Percentiles rank a stretch among this genome's conserved stretches.
These are phyloP conservation scores for Dryas integrifolia DNA, from an alignment of 331 rosid genomes.

Conservation along the genomic window DNA sequence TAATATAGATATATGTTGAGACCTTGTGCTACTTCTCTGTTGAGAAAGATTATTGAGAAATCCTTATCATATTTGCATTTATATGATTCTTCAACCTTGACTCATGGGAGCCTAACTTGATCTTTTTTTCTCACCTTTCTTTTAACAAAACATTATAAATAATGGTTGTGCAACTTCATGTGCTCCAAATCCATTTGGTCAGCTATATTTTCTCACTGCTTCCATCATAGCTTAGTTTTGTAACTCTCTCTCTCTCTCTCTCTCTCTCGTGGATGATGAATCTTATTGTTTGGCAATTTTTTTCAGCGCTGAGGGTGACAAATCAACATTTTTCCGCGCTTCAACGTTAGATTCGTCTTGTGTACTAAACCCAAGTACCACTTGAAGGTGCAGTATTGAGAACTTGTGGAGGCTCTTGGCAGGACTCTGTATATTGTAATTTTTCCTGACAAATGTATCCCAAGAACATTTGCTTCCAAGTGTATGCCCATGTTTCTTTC, in stretches of 20 bases:
- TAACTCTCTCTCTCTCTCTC: slow-evolving; percentile 13
- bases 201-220: neutral
- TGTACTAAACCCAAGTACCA: slow-evolving; percentile 52
- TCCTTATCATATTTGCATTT: neutral
- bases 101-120: neutral
- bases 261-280: slow-evolving; percentile 20
- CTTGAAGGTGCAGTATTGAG: slow-evolving; percentile 49
- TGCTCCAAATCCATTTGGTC: neutral
- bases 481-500: slow-evolving; percentile 84
- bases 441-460: slow-evolving; percentile 91
- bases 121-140: neutral
- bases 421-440: slow-evolving; percentile 93
- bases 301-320: slow-evolving; percentile 52
- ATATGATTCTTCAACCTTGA: neutral
- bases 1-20: neutral
- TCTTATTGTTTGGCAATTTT: slow-evolving; percentile 24
- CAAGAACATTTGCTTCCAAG: slow-evolving; percentile 79
- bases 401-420: slow-evolving; percentile 78
- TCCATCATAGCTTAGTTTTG: neutral
- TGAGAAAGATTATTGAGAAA: neutral
- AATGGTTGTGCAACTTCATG: neutral
- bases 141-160: no score
- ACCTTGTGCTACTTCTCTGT: neutral
- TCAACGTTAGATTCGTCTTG: slow-evolving; percentile 41
- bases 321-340: slow-evolving; percentile 31